Evolutionary conservation across 2,329 filamentous ascomycete species (phyloP), one percentile per base, ranked within the genome.

Genomic region (Blumeria hordei): DNA sequence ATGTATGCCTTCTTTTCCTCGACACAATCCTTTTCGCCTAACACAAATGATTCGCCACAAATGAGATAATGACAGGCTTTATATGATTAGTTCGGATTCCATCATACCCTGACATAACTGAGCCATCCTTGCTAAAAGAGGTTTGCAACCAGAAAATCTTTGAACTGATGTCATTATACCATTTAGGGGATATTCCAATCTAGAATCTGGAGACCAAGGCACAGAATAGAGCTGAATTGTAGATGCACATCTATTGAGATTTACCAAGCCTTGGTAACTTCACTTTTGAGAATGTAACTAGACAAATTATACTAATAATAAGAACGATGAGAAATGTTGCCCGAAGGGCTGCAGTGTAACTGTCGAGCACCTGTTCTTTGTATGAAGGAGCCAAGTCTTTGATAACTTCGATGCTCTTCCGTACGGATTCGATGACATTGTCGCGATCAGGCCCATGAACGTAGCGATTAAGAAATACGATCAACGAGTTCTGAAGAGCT

Each of bases 401-500:
- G 3, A 80, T 70, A 6, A 73, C 72, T 62, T 74, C 73, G 21
- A 80, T 75, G n/a, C 72, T 76, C 58, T 68, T 67, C 47, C 76
- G 67, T 3, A 77, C 76, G 45, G 64, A 65, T 47, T 66, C 67
- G 43, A 80, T 73, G n/a, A 80, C 68, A 62, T 72, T 68, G 0
- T 71, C 70, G 62, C 79, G 83, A 28, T 78, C 70, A 0, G 70
- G 69, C 0, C 78, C 81, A 0, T 70, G 71, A 8, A 88, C 80
- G 36, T 74, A 72, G 10, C 64, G 59, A 4, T 75, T 67, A 5
- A 90, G 71, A 59, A 80, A 81, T 16, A 71, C 67, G 8, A 75
- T 67, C 54, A 90, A 69, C 0, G 76, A 73, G 62, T 87, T 87
- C 68, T 90, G 84, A 58, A 88, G 69, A 7, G 87, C 76, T 56